Evolutionary conservation across 176 grass and related monocot genomes (phyloP).

Genomic region (Zizania latifolia): DNA sequence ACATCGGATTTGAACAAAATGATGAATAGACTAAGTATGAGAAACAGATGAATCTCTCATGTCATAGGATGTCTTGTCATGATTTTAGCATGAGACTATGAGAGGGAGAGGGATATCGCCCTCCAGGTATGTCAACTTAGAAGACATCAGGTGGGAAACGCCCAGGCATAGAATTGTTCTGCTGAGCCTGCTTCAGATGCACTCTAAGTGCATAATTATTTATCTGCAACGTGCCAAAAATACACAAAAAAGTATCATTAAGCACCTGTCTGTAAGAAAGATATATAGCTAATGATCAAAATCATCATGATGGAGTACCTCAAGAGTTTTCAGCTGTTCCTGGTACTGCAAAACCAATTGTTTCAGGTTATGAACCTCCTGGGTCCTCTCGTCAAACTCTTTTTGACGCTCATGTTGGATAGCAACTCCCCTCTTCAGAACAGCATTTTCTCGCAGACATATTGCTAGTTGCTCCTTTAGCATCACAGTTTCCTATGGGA

Average conservation of each 20-base stretch:
- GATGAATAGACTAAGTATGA: not conserved
- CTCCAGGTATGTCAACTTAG: conserved; percentile 21
- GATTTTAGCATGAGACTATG: not conserved
- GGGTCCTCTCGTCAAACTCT: conserved; percentile 47
- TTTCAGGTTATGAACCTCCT: conserved; percentile 55
- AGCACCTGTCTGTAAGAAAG: not conserved
- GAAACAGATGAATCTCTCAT: conserved; percentile 1
- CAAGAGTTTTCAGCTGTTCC: conserved; percentile 63
- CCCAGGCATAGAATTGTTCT: conserved; percentile 45
- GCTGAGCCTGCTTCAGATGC: conserved; percentile 64
- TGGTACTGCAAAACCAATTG: conserved; percentile 56
- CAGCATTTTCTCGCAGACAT: conserved; percentile 50
- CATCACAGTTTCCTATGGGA: conserved; percentile 50
- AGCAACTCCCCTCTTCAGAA: conserved; percentile 66
- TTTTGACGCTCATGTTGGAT: conserved; percentile 77
- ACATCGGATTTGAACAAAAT: not conserved
- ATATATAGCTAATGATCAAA: not conserved
- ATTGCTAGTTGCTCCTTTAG: conserved; percentile 57
- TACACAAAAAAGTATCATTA: not conserved
- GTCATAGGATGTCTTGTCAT: not conserved
- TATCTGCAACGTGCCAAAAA: conserved; percentile 26
- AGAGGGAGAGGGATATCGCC: not conserved
- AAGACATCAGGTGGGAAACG: conserved; percentile 54
- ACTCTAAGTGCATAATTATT: conserved; percentile 60
- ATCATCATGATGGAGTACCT: conserved; percentile 35